Conservation (phyloP, 345 rosid species). For the Gossypium raimondii region DNA sequence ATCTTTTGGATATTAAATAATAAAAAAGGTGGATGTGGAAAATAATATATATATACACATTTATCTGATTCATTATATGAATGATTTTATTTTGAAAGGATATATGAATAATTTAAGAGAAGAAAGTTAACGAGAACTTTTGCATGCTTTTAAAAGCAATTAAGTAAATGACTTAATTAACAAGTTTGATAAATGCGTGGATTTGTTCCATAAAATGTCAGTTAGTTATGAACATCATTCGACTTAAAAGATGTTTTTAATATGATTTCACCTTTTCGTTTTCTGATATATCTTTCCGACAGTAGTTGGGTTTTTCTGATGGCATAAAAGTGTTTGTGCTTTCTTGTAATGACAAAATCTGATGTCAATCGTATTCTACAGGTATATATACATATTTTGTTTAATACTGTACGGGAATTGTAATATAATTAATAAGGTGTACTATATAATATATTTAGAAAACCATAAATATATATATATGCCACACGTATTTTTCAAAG, state of each 20-base stretch:
- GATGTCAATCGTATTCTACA: background rate
- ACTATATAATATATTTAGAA: no score
- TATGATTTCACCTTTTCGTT: background rate
- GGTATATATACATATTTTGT: background rate
- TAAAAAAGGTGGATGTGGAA: background rate
- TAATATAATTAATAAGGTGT: background rate
- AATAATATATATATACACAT: background rate
- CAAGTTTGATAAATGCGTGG: constrained; percentile 4
- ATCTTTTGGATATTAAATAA: background rate
- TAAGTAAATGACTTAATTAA: background rate
- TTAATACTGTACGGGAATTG: no score
- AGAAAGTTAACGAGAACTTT: background rate
- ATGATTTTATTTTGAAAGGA: background rate
- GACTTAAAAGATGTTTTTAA: background rate
- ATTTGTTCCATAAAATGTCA: background rate
- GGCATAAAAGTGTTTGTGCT: background rate
- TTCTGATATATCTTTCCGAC: background rate
- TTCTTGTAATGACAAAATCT: background rate
- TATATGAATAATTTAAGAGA: background rate
- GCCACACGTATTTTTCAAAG: no score
- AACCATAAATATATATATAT: no score
- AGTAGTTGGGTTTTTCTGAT: background rate
- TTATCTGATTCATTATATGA: background rate
- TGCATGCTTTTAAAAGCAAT: background rate
- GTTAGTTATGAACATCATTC: background rate